Percentiles rank a stretch among this genome's conserved stretches.
These are phyloP conservation scores for Alternaria gansuensis DNA, from an alignment of 2,329 filamentous ascomycete genomes.

Conservation along the genomic window DNA sequence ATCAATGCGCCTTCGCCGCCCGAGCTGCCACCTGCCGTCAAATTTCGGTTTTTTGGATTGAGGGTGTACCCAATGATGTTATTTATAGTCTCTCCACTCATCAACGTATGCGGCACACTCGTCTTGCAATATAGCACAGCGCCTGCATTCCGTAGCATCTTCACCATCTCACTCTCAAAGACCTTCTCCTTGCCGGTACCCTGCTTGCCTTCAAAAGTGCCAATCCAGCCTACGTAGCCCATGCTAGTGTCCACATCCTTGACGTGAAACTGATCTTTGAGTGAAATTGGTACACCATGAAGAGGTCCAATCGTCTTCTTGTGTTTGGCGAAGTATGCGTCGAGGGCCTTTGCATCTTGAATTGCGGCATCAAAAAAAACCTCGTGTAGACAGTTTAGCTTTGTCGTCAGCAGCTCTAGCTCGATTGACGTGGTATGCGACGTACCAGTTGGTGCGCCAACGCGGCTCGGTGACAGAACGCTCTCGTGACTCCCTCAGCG, in stretches of 20 bases:
- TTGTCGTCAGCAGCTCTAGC: not conserved
- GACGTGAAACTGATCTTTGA: conserved; percentile 62
- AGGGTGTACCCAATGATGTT: conserved; percentile 67
- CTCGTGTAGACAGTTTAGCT: conserved; percentile 55
- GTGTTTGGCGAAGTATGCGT: conserved; percentile 49
- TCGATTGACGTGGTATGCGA: not conserved
- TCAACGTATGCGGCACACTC: conserved; percentile 66
- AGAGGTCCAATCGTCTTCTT: conserved; percentile 54
- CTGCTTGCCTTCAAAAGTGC: conserved; percentile 67
- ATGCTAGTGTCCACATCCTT: conserved; percentile 59
- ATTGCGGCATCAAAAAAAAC: conserved; percentile 60
- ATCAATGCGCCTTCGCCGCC: conserved; percentile 70
- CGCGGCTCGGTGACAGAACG: conserved; percentile 66
- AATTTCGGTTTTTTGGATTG: conserved; percentile 65
- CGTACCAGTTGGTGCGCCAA: conserved; percentile 59
- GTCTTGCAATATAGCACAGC: conserved; percentile 68
- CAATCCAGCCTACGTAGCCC: conserved; percentile 72
- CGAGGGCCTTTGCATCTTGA: conserved; percentile 53
- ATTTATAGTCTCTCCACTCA: conserved; percentile 68
- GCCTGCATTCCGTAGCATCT: conserved; percentile 62
- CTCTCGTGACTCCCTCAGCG: conserved; percentile 63
- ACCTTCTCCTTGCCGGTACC: conserved; percentile 61
- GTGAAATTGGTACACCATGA: conserved; percentile 58
- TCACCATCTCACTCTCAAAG: conserved; percentile 68
- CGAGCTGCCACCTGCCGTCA: conserved; percentile 65